phyloP scores from a whole-genome alignment of 2,329 filamentous ascomycete genomes.

The Daldinia sp. region DNA sequence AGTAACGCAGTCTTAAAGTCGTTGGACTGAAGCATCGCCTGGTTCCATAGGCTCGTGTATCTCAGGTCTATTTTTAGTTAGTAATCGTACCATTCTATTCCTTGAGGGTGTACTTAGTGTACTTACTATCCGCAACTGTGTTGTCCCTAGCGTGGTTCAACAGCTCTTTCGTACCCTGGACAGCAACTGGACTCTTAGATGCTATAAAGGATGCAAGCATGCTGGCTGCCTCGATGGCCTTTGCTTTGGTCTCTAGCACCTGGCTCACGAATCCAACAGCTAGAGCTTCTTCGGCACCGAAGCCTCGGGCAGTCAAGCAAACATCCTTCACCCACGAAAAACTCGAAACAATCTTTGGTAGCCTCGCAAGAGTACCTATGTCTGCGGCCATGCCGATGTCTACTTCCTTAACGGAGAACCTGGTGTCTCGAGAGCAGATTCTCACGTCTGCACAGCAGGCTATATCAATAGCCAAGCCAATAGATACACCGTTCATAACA shows the following conservation, averaged over 20 bases:
- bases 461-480: slow-evolving; percentile 83
- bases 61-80: slow-evolving; percentile 67
- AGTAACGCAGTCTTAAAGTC: slow-evolving; percentile 82
- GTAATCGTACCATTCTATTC: slow-evolving; percentile 23
- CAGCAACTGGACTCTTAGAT: slow-evolving; percentile 80
- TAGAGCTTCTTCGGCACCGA: slow-evolving; percentile 75
- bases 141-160: slow-evolving; percentile 74
- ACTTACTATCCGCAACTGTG: slow-evolving; percentile 78
- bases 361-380: slow-evolving; percentile 78
- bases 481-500: slow-evolving; percentile 81
- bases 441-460: slow-evolving; percentile 77
- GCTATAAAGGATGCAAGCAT: slow-evolving; percentile 67
- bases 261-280: slow-evolving; percentile 77
- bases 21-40: slow-evolving; percentile 80
- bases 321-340: slow-evolving; percentile 85
- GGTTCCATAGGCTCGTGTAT: slow-evolving; percentile 91
- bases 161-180: slow-evolving; percentile 51
- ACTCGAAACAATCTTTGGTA: slow-evolving; percentile 79
- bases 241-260: slow-evolving; percentile 64
- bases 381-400: slow-evolving; percentile 86
- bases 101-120: slow-evolving; percentile 49
- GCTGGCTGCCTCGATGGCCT: slow-evolving; percentile 48
- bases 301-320: slow-evolving; percentile 76
- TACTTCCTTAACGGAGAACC: slow-evolving; percentile 82
- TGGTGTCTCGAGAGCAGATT: slow-evolving; percentile 69